A percentile compares a stretch with the other conserved stretches of the same genome.
Conservation (phyloP, 2,329 filamentous ascomycete genomes). For the Pyrenophora graminea region DNA sequence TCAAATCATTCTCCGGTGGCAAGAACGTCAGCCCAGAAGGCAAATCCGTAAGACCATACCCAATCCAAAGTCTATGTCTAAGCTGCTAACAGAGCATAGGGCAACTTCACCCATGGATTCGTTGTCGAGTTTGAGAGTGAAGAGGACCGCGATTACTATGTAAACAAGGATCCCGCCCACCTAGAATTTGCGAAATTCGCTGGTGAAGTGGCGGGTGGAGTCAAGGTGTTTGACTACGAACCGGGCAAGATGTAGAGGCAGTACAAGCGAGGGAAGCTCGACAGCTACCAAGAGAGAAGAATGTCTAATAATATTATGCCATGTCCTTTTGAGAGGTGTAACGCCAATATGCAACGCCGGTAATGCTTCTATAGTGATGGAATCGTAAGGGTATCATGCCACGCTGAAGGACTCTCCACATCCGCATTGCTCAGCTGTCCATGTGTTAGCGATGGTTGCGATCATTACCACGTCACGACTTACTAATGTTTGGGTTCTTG, state of each 20-base stretch:
- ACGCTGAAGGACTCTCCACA: constrained; percentile 91
- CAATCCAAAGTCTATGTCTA: neutral
- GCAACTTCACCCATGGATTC: constrained; percentile 70
- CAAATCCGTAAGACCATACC: constrained; percentile 46
- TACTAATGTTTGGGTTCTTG: constrained; percentile 97
- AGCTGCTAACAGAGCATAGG: constrained; percentile 38
- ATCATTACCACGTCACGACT: constrained; percentile 50
- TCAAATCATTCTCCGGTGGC: constrained; percentile 63
- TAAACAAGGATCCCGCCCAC: constrained; percentile 67
- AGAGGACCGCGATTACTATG: constrained; percentile 71
- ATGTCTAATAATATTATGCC: neutral
- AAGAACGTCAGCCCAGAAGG: constrained; percentile 66
- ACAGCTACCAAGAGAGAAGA: neutral
- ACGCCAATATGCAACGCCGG: constrained; percentile 14
- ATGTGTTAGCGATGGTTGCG: constrained; percentile 26
- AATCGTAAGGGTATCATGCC: constrained; percentile 38
- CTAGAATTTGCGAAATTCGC: constrained; percentile 61
- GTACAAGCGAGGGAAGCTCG: neutral
- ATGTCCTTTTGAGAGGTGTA: neutral
- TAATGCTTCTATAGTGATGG: constrained; percentile 35
- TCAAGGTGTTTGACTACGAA: constrained; percentile 64
- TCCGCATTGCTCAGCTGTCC: constrained; percentile 89
- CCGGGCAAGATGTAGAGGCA: constrained; percentile 54
- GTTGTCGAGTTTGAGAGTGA: constrained; percentile 67
- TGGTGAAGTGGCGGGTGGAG: constrained; percentile 56